phyloP scores from a whole-genome alignment of 306 rosid species.

The Delonix regia region DNA sequence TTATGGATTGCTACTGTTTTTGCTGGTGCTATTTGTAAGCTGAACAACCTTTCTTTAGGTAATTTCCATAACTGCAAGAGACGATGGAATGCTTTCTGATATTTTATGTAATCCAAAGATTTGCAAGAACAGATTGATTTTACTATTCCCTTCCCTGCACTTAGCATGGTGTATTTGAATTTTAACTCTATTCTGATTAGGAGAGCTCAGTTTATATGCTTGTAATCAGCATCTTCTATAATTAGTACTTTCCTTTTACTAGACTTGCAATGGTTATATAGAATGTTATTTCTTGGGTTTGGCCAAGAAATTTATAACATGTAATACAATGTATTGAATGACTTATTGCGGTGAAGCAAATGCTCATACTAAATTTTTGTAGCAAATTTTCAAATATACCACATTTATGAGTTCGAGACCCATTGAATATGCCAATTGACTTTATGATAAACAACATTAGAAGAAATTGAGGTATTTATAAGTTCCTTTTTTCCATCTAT shows the following conservation, averaged over 20 bases:
- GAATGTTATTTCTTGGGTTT: not conserved
- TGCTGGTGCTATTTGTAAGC: constrained; percentile 1
- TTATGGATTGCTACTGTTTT: constrained; percentile 14
- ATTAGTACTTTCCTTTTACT: not conserved
- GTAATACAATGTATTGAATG: not conserved
- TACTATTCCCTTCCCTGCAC: not conserved
- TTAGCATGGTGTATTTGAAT: not conserved
- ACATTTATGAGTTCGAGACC: constrained; percentile 6
- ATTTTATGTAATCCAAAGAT: constrained; percentile 18
- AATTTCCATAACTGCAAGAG: not conserved
- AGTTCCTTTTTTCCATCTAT: constrained; percentile 2
- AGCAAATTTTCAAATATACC: not conserved
- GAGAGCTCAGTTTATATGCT: not conserved
- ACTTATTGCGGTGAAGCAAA: constrained; percentile 17
- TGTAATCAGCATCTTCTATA: not conserved
- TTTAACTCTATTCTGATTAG: not conserved
- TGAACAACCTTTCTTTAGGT: not conserved
- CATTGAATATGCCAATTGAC: not conserved
- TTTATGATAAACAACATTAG: not conserved
- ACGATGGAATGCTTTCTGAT: constrained; percentile 6
- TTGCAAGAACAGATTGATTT: not conserved
- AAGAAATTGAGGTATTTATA: constrained; percentile 1
- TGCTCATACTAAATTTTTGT: not conserved
- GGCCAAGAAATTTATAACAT: not conserved
- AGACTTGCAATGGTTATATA: not conserved